Base-by-base conservation (phyloP, 805 yeast species). In the Suhomyces sp. region DNA sequence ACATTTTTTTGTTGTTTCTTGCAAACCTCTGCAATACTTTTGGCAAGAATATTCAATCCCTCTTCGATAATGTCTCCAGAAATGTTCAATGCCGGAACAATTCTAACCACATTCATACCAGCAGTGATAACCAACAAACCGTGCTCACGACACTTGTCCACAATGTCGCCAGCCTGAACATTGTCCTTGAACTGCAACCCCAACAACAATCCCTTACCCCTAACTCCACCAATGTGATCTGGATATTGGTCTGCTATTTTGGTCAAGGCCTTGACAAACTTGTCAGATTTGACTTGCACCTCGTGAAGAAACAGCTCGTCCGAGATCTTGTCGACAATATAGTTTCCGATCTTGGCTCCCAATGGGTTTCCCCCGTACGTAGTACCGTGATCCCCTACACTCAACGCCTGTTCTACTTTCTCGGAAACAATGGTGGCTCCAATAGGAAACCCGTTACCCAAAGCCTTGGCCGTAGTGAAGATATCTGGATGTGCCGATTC, bases 291-390 rank as follows among this genome's bases (percentile, higher is more conserved):
- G 41, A 69, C 65, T 17, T 73, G 72, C 19, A 94, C 97, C 9
- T 76, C 68, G 6, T 69, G 64, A 60, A 89, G 76, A 57, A 94
- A 86, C 17, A 74, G 78, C 3, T 76, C 69, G 46, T 85, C 71
- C 12, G 90, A 78, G 43, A 94, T 78, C 60, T 82, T 79, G 49
- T 79, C 84, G 21, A 94, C 71, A 12, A 94, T 96, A 63, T 87
- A 85, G 43, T 78, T 73, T 4, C 91, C 97, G 47, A 94, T 81
- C 56, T 92, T 82, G 33, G 93, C 79, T 4, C 91, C 98, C 56
- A 94, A 75, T 50, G 98, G 98, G 68, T 94, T 94, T 51, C 99
- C 99, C 57, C 99, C 98, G 65, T 87, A 93, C 0, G 99, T 93
- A 2, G 98, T 93, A 51, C 99, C 99, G 66, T 93, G 99, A 65